phyloP scores from a whole-genome alignment of 768 basidiomycete genomes.

The Rubroboletus satanas region DNA sequence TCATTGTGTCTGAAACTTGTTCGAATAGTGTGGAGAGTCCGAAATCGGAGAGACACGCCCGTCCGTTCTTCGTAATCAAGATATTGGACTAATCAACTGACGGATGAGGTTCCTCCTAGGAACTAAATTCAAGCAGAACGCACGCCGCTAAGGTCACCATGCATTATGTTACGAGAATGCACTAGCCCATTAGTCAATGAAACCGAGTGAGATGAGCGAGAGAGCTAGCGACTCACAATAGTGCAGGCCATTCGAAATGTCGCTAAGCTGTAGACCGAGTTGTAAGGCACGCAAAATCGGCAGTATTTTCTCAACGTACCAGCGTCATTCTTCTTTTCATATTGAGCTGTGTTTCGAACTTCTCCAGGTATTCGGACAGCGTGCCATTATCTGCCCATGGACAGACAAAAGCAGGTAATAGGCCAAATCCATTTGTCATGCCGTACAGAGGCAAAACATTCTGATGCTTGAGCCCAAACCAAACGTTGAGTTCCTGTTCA shows the following conservation, averaged over 20 bases:
- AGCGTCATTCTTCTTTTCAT: slow-evolving; percentile 14
- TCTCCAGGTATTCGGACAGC: slow-evolving; percentile 28
- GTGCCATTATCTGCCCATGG: slow-evolving; percentile 35
- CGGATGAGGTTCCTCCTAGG: neutral
- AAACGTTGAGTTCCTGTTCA: slow-evolving; percentile 28
- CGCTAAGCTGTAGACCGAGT: slow-evolving; percentile 17
- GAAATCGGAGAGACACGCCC: slow-evolving; percentile 29
- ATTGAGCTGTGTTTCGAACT: slow-evolving; percentile 6
- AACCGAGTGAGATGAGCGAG: neutral
- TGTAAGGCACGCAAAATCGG: neutral
- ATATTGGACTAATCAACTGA: slow-evolving; percentile 18
- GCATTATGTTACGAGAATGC: slow-evolving; percentile 26
- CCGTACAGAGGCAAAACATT: slow-evolving; percentile 34
- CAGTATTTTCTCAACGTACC: slow-evolving; percentile 2
- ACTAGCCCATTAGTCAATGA: slow-evolving; percentile 11
- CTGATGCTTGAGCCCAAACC: slow-evolving; percentile 26
- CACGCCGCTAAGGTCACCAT: slow-evolving; percentile 41
- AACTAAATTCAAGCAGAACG: neutral
- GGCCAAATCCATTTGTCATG: slow-evolving; percentile 24
- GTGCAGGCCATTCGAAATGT: slow-evolving; percentile 22
- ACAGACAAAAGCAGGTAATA: slow-evolving; percentile 30
- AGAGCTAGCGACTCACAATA: slow-evolving; percentile 12
- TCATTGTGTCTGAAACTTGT: slow-evolving; percentile 4
- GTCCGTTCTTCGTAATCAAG: slow-evolving; percentile 10
- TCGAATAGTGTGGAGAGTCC: slow-evolving; percentile 25